Evolutionary conservation across 495 filamentous ascomycete genomes (phyloP), one percentile per base, ranked within the genome.

Genomic region (Tuber aestivum): DNA sequence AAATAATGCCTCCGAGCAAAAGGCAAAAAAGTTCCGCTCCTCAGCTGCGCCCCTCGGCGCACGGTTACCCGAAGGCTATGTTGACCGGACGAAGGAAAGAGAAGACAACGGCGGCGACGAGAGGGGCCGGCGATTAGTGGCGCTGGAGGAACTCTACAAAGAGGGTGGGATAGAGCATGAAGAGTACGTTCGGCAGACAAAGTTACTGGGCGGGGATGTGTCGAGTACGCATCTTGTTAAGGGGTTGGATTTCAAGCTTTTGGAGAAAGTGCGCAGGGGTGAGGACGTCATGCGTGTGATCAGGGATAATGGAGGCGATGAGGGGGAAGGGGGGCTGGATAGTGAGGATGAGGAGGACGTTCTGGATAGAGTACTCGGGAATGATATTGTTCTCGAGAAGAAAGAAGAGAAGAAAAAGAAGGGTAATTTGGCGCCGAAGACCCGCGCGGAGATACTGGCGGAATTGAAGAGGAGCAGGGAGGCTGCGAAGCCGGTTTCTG

Each of bases 171-270:
- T 87, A 77, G 83, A 95, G 65, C 86, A 90, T 40, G 86, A 87
- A 70, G 89, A 96, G 79, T 92, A 97, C 72, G 90, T 94, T 5
- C 40, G 71, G 61, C 82, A 83, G 74, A 83, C 82, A 27, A 83
- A 81, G 73, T 72, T 82, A n/a, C 70, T 83, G 42, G 94, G 94
- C 3, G 95, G 94, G 8, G 93, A 97, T 82, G 82, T 93, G 41
- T 84, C 84, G 3, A 91, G 90, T 79, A 95, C 92, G 48, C 92
- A 96, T 87, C 85, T 97, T 80, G 90, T 97, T 42, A 98, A 97
- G 84, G 95, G 95, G 2, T 84, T 99, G 75, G 96, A 99, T 84
- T 91, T 91, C 81, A 90, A 90, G 83, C 84, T 99, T 32, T 84
- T 99, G 70, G 89, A 91, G 83, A 87, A 91, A 81, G 87, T 94